phyloP scores from a whole-genome alignment of 2,329 filamentous ascomycete species.

The Sarocladium kiliense region DNA sequence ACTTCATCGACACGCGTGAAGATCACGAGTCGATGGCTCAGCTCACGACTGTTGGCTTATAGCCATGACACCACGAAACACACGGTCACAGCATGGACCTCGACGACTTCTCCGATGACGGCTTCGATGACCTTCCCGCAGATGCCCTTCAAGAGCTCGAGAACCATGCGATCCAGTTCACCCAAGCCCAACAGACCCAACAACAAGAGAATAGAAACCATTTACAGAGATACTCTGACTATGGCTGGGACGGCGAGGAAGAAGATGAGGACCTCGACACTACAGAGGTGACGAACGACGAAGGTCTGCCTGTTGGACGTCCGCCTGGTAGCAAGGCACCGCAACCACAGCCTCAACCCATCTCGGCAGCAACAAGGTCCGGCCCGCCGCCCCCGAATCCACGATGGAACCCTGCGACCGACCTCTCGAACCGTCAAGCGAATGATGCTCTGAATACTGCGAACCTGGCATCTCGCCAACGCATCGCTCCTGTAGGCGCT shows the following conservation, averaged over 20 bases:
- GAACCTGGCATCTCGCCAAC: conserved; percentile 14
- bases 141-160: conserved; percentile 58
- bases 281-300: conserved; percentile 48
- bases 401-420: conserved; percentile 31
- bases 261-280: conserved; percentile 56
- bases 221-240: conserved; percentile 24
- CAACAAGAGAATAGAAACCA: conserved; percentile 19
- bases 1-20: no score
- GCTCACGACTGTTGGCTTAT: neutral
- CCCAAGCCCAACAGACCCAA: conserved; percentile 39
- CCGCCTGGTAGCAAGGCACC: conserved; percentile 27
- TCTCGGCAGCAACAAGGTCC: conserved; percentile 25
- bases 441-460: conserved; percentile 2
- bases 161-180: conserved; percentile 56
- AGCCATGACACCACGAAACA: neutral
- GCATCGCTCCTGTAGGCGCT: conserved; percentile 13
- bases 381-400: conserved; percentile 28
- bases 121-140: conserved; percentile 55
- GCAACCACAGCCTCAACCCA: conserved; percentile 16
- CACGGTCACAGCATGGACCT: conserved; percentile 25
- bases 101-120: conserved; percentile 61
- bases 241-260: conserved; percentile 41
- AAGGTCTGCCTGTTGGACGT: conserved; percentile 32
- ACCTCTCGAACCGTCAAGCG: conserved; percentile 17
- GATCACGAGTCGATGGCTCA: neutral